Evolutionary conservation across 768 basidiomycete species (phyloP).

Genomic region (Solioccasus polychromus): DNA sequence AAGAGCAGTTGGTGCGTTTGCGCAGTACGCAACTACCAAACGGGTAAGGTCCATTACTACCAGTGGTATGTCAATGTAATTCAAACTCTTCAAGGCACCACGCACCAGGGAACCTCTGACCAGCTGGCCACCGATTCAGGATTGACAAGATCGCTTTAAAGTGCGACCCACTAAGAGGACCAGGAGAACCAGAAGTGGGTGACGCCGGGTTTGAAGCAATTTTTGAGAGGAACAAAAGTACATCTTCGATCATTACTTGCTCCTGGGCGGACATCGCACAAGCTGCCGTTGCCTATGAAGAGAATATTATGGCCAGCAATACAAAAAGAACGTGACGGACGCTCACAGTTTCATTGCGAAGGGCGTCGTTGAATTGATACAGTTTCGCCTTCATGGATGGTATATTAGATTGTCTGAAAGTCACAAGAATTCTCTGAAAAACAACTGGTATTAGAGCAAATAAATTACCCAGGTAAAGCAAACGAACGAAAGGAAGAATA

Average conservation of each 20-base stretch:
- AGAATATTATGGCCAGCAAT: neutral
- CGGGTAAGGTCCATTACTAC: conserved; percentile 85
- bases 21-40: conserved; percentile 64
- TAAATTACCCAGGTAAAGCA: neutral
- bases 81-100: neutral
- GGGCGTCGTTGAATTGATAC: conserved; percentile 66
- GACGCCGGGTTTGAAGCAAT: conserved; percentile 38
- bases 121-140: conserved; percentile 70
- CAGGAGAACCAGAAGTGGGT: conserved; percentile 27
- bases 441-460: neutral
- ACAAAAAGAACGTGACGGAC: neutral
- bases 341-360: conserved; percentile 68
- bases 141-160: conserved; percentile 61
- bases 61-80: neutral
- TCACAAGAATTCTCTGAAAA: conserved; percentile 55
- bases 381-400: conserved; percentile 77
- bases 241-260: conserved; percentile 52
- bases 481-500: conserved; percentile 52
- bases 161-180: conserved; percentile 45
- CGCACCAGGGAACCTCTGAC: conserved; percentile 71
- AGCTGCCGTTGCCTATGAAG: conserved; percentile 59
- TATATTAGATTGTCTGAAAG: conserved; percentile 86
- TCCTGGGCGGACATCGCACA: conserved; percentile 73
- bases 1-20: conserved; percentile 46
- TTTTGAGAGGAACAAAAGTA: conserved; percentile 56